These are phyloP conservation scores for Xylariaceae sp. DNA, from an alignment of 2,329 filamentous ascomycete genomes.

Conservation along the genomic window DNA sequence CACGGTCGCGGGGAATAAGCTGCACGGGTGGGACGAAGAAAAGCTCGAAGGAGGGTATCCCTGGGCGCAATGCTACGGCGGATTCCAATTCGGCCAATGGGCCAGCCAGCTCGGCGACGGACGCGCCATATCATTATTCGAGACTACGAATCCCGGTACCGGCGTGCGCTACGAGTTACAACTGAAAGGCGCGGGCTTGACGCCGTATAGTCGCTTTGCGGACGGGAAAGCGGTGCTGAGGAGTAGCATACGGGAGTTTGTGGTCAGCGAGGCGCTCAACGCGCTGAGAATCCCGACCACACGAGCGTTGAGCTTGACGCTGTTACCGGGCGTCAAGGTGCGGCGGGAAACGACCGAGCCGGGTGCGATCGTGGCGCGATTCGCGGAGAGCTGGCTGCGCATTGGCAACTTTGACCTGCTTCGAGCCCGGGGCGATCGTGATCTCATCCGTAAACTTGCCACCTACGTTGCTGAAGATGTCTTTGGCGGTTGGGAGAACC, in stretches of 20 bases:
- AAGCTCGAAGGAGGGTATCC: constrained; percentile 76
- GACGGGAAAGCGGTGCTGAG: constrained; percentile 93
- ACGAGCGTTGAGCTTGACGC: constrained; percentile 78
- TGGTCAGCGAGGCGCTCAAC: constrained; percentile 88
- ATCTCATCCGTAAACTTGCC: constrained; percentile 71
- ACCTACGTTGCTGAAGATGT: constrained; percentile 88
- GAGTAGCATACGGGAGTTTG: constrained; percentile 90
- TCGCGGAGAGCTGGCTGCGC: constrained; percentile 88
- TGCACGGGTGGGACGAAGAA: constrained; percentile 76
- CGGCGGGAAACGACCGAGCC: constrained; percentile 81
- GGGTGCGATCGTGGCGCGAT: constrained; percentile 88
- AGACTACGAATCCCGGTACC: constrained; percentile 75
- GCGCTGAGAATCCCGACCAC: constrained; percentile 86
- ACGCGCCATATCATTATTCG: constrained; percentile 90
- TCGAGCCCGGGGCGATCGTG: constrained; percentile 77
- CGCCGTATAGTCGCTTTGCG: constrained; percentile 94
- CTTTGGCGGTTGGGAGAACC: constrained; percentile 82
- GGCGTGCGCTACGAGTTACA: constrained; percentile 85
- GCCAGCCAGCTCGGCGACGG: constrained; percentile 95
- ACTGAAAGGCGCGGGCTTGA: constrained; percentile 90
- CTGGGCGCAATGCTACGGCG: constrained; percentile 98
- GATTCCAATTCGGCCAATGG: constrained; percentile 81
- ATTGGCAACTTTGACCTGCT: constrained; percentile 97
- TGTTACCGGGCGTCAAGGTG: constrained; percentile 74
- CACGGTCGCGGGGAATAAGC: constrained; percentile 78